Evolutionary conservation across 2,329 filamentous ascomycete genomes (phyloP), one percentile per base, ranked within the genome.

Genomic region (Sclerotinia subarctica): DNA sequence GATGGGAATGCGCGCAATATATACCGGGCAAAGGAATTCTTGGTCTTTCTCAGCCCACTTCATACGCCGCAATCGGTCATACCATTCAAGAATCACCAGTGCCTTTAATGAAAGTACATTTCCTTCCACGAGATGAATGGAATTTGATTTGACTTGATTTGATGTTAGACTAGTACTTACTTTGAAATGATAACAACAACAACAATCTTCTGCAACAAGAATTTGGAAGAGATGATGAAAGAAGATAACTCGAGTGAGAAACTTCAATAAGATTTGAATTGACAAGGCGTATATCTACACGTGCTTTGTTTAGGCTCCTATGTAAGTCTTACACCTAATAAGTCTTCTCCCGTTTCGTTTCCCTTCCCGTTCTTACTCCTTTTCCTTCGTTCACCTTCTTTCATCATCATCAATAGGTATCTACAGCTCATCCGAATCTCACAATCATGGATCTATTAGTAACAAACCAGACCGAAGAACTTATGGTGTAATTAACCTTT

Each of bases 41-140:
- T 62, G 58, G 58, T 35, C 44, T 5, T 32, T 49, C 44, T 63
- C 59, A 63, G 59, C 32, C 59, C 59, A 63, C 46, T 63, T 63
- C 59, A 24, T 8, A 51, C 32, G 46, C 59, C 59, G 59, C 59
- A 62, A 63, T 63, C 59, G 59, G 59, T 38, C 59, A 62, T 38
- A 49, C 46, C 58, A 47, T 24, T n/a, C 44, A 47, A 32, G n/a
- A 21, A 46, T n/a, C 42, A 3, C 15, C 38, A 29, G 32, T 38
- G 52, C 24, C 56, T 21, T 59, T 7, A 59, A 59, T 21, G 26
- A 29, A 59, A 59, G 26, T 21, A 21, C 42, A 8, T 24, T 35
- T 47, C 21, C 58, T 49, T 19, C 7, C 13, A 49, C 13, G 19
- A 47, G 26, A 32, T 13, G 19, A 21, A 47, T 15, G 29, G 32